Evolutionary conservation across 495 filamentous ascomycete genomes (phyloP).

Genomic region (Penicillium macrosclerotiorum): DNA sequence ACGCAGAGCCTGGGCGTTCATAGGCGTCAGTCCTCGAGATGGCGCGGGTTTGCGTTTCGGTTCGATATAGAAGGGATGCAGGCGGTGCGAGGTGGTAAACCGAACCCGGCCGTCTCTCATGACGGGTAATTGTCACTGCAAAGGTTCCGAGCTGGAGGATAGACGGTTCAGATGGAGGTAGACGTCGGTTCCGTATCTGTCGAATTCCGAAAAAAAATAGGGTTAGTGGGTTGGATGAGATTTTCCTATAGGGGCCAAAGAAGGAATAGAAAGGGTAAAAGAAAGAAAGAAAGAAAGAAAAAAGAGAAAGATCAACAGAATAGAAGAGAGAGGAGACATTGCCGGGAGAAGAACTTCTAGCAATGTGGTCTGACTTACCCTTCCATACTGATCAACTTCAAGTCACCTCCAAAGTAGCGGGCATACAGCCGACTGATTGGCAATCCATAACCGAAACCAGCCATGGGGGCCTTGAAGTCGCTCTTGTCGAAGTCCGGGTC

Average conservation of each 20-base stretch:
- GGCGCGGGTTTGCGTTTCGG: constrained; percentile 34
- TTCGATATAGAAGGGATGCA: constrained; percentile 41
- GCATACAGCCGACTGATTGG: constrained; percentile 94
- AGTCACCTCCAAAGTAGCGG: constrained; percentile 92
- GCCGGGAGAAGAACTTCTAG: neutral
- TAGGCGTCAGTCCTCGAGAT: constrained; percentile 86
- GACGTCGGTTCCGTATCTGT: constrained; percentile 94
- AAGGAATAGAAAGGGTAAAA: too few species aligned
- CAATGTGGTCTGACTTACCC: constrained; percentile 63
- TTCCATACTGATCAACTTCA: constrained; percentile 99
- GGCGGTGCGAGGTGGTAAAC: constrained; percentile 46
- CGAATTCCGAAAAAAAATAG: too few species aligned
- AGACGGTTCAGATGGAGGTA: constrained; percentile 97
- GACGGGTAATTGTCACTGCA: constrained; percentile 98
- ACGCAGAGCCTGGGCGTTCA: constrained; percentile 56
- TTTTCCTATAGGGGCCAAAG: too few species aligned
- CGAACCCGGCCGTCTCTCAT: constrained; percentile 70
- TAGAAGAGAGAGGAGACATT: neutral
- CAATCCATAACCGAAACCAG: constrained; percentile 93
- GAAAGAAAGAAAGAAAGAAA: too few species aligned
- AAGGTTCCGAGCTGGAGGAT: constrained; percentile 89
- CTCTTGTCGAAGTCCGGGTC: constrained; percentile 99
- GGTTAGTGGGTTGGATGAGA: too few species aligned
- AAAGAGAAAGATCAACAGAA: too few species aligned
- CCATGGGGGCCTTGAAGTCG: constrained; percentile 99